A percentile compares a stretch with the other conserved stretches of the same genome.
These are phyloP conservation scores for Spiromastix sp. DNA, from an alignment of 2,329 filamentous ascomycete genomes.

Conservation along the genomic window DNA sequence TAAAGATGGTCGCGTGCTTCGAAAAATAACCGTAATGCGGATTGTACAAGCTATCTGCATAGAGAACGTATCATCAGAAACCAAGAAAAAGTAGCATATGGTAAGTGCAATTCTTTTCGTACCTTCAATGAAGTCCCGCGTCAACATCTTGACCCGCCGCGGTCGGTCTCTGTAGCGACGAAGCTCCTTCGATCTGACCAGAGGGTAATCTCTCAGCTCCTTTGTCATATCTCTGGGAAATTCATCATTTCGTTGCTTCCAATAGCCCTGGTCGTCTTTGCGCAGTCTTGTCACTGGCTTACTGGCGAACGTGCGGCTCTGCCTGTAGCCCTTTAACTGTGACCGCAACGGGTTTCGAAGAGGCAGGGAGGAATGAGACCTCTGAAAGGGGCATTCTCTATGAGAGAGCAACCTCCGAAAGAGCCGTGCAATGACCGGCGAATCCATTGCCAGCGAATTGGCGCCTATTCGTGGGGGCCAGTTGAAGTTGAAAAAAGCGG, in stretches of 20 bases:
- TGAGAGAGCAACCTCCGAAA: conserved; percentile 80
- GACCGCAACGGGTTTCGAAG: conserved; percentile 11
- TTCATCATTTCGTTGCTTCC: conserved; percentile 73
- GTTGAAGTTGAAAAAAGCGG: conserved; percentile 12
- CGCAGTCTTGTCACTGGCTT: conserved; percentile 28
- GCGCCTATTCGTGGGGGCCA: conserved; percentile 7
- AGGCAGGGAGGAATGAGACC: conserved; percentile 24
- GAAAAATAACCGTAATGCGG: conserved; percentile 93
- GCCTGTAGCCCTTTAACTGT: conserved; percentile 14
- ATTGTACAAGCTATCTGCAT: conserved; percentile 81
- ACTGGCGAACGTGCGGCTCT: conserved; percentile 25
- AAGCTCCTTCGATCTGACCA: conserved; percentile 73
- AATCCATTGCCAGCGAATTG: conserved; percentile 55
- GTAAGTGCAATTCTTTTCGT: conserved; percentile 13
- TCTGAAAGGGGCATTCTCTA: conserved; percentile 50
- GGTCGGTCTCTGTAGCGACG: conserved; percentile 65
- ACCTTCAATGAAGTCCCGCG: conserved; percentile 96
- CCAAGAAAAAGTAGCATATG: not conserved
- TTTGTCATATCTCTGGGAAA: conserved; percentile 66
- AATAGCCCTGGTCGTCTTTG: conserved; percentile 54
- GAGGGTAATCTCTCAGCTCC: conserved; percentile 73
- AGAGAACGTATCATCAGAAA: conserved; percentile 5
- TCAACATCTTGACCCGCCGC: conserved; percentile 86
- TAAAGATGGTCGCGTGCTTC: conserved; percentile 94
- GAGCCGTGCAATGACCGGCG: conserved; percentile 63